Conservation (phyloP, 768 basidiomycete genomes). For the Mycena haematopus region DNA sequence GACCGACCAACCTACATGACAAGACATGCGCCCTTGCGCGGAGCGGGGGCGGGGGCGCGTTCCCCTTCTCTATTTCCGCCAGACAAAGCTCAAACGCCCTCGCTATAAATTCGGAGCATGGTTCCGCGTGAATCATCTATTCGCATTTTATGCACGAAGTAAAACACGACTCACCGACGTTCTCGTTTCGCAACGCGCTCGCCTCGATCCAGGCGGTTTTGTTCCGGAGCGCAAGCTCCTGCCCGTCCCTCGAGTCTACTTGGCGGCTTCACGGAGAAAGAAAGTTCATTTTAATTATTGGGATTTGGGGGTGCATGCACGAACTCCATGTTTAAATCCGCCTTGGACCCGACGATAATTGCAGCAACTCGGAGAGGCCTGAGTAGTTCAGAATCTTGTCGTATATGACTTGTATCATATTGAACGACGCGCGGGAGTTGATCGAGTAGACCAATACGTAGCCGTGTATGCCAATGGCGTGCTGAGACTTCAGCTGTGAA, state of each 20-base stretch:
- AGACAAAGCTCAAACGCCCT: conserved; percentile 87
- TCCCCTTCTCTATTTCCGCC: conserved; percentile 69
- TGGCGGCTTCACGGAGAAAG: conserved; percentile 58
- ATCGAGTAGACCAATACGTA: conserved; percentile 97
- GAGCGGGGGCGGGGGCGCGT: conserved; percentile 1
- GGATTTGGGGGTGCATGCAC: conserved; percentile 35
- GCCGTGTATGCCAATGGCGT: conserved; percentile 96
- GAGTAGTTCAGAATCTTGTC: conserved; percentile 92
- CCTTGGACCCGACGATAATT: conserved; percentile 93
- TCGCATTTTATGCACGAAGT: too few relatives aligned
- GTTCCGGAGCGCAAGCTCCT: conserved; percentile 73
- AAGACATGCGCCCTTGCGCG: background rate
- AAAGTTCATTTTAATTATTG: conserved; percentile 32
- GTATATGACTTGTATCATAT: conserved; percentile 92
- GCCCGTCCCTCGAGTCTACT: conserved; percentile 75
- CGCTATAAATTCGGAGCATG: conserved; percentile 46
- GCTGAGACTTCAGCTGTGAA: conserved; percentile 89
- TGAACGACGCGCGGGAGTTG: conserved; percentile 86
- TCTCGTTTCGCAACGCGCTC: conserved; percentile 84
- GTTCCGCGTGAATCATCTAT: background rate
- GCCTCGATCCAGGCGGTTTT: conserved; percentile 87
- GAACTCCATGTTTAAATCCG: conserved; percentile 79
- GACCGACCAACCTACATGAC: background rate
- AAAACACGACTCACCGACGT: conserved; percentile 77
- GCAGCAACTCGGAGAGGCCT: conserved; percentile 84